Percentiles rank a stretch among this genome's conserved stretches.
Conservation (phyloP, 2,329 filamentous ascomycete species). For the Colletotrichum sp. region DNA sequence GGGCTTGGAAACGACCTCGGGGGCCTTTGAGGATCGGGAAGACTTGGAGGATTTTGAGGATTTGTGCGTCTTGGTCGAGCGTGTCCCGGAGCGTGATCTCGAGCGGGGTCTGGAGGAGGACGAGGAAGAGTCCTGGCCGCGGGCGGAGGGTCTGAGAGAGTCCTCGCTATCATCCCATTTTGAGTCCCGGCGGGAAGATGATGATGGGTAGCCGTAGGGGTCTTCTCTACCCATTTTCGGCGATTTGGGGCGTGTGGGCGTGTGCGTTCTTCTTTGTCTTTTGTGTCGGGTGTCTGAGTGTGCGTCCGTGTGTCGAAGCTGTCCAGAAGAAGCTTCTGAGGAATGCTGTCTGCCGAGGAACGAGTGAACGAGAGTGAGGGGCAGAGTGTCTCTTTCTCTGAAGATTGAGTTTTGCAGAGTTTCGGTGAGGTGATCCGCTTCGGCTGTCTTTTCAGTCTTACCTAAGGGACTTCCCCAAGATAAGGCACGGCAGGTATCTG, state of each 20-base stretch:
- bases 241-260: neutral
- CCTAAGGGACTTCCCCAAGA: neutral
- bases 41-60: neutral
- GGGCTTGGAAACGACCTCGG: neutral
- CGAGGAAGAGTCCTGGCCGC: neutral
- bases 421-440: neutral
- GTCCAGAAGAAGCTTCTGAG: neutral
- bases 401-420: neutral
- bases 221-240: constrained; percentile 8
- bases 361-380: neutral
- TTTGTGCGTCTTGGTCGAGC: neutral
- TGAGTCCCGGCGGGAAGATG: neutral
- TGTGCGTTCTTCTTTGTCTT: neutral
- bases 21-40: neutral
- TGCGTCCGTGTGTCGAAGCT: neutral
- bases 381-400: neutral
- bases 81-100: neutral
- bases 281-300: neutral
- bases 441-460: neutral
- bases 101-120: constrained; percentile 1
- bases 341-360: neutral
- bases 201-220: neutral
- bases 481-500: neutral
- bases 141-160: constrained; percentile 7
- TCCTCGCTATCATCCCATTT: constrained; percentile 5